A percentile compares a stretch with the other conserved stretches of the same genome.
Evolutionary conservation across 2,329 filamentous ascomycete genomes (phyloP).

Genomic region (Nectriaceae sp.): DNA sequence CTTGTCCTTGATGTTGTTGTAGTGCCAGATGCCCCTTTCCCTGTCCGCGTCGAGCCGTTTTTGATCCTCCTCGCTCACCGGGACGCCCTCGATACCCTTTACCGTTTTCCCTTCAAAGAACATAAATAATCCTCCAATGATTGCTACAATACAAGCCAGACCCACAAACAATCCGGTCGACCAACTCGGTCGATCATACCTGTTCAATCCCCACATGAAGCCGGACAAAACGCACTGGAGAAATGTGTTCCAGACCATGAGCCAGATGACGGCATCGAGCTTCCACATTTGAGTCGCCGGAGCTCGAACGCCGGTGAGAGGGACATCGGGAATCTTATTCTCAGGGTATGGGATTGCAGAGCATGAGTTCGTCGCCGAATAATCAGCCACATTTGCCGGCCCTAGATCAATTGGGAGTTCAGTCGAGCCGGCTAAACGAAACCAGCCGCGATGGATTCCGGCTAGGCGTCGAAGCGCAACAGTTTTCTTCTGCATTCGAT

Average conservation of each 20-base stretch:
- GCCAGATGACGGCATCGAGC: constrained; percentile 77
- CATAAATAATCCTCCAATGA: constrained; percentile 67
- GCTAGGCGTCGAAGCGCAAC: constrained; percentile 68
- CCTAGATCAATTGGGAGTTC: constrained; percentile 55
- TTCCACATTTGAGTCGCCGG: constrained; percentile 71
- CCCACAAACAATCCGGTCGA: constrained; percentile 78
- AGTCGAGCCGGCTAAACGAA: constrained; percentile 69
- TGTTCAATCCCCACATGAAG: constrained; percentile 82
- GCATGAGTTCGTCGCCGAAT: constrained; percentile 35
- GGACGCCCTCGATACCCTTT: constrained; percentile 71
- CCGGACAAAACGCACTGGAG: constrained; percentile 72
- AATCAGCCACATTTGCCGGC: constrained; percentile 50
- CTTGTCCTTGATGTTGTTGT: constrained; percentile 44
- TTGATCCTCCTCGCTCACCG: constrained; percentile 57
- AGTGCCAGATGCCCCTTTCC: constrained; percentile 59
- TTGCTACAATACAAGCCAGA: constrained; percentile 70
- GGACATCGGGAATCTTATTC: constrained; percentile 63
- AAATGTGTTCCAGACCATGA: constrained; percentile 77
- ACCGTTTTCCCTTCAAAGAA: constrained; percentile 72
- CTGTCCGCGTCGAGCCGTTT: constrained; percentile 52
- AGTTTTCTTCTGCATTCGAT: constrained; percentile 54
- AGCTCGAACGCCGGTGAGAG: constrained; percentile 72
- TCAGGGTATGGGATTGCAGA: constrained; percentile 61
- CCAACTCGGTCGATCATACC: constrained; percentile 76
- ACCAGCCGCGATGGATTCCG: constrained; percentile 75